Conservation (phyloP, 2,329 filamentous ascomycete species). For the Diaporthe helianthi region DNA sequence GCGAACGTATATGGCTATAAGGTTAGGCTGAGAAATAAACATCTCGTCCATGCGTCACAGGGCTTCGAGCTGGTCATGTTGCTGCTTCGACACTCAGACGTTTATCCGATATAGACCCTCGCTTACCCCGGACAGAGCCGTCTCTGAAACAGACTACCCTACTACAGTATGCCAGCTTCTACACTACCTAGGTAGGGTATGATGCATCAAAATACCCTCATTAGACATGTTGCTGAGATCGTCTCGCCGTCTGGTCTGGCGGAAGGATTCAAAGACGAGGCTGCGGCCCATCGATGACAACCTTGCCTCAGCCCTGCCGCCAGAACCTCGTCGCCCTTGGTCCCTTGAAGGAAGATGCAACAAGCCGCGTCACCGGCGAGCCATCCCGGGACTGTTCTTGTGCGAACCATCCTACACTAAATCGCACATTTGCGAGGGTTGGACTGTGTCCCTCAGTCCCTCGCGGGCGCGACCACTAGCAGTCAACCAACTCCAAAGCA, state of each 20-base stretch:
- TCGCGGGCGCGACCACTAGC: too few species aligned
- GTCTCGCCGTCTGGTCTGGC: not conserved
- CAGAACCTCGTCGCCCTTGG: not conserved
- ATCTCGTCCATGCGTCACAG: not conserved
- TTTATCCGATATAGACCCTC: constrained; percentile 11
- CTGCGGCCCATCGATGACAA: not conserved
- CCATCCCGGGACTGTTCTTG: not conserved
- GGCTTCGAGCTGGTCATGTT: not conserved
- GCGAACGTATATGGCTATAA: not conserved
- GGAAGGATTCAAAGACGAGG: constrained; percentile 1
- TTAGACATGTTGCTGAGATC: not conserved
- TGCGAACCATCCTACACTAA: too few species aligned
- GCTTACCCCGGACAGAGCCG: constrained; percentile 7
- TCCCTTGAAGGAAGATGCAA: not conserved
- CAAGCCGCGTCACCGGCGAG: not conserved
- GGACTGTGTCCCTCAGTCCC: not conserved
- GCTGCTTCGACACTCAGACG: not conserved
- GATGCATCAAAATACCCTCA: not conserved
- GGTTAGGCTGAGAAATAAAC: too few species aligned
- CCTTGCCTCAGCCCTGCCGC: constrained; percentile 14
- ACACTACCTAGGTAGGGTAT: too few species aligned
- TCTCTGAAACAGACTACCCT: constrained; percentile 1
- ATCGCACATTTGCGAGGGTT: not conserved
- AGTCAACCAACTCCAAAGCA: not conserved
- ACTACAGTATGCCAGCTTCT: not conserved